These are phyloP conservation scores for Suhomyces guaymorum DNA, from an alignment of 1,139 yeast genomes.

Conservation along the genomic window DNA sequence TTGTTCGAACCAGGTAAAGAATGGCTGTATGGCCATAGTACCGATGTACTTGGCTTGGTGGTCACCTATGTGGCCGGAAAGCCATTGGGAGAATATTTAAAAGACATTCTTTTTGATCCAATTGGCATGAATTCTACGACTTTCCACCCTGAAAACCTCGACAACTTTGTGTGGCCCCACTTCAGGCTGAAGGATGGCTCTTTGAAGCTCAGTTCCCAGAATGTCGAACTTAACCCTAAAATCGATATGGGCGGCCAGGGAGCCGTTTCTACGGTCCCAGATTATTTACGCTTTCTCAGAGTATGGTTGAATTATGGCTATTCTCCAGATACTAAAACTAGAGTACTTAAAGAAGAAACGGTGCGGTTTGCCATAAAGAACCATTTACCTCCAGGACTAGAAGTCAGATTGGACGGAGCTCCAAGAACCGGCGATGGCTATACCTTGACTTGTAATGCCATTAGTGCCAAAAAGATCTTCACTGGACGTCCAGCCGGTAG, in stretches of 20 bases:
- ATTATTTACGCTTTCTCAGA: constrained; percentile 45
- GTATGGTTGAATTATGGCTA: constrained; percentile 48
- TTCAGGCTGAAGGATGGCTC: constrained; percentile 18
- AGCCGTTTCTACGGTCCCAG: constrained; percentile 43
- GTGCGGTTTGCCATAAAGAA: constrained; percentile 35
- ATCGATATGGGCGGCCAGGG: constrained; percentile 56
- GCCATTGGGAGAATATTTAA: constrained; percentile 43
- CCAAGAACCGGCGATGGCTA: constrained; percentile 14
- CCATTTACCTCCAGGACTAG: constrained; percentile 34
- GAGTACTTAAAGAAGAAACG: constrained; percentile 33
- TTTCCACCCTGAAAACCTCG: constrained; percentile 31
- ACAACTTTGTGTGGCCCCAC: constrained; percentile 30
- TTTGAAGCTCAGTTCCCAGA: not conserved
- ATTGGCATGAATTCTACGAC: constrained; percentile 44
- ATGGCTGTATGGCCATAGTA: constrained; percentile 53
- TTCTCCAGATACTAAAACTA: constrained; percentile 39
- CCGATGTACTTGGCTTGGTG: constrained; percentile 56
- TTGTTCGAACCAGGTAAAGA: constrained; percentile 53
- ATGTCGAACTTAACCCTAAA: constrained; percentile 24
- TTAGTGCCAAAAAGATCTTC: constrained; percentile 23
- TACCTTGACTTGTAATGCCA: constrained; percentile 19
- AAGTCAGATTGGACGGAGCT: constrained; percentile 14
- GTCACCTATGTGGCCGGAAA: constrained; percentile 46
- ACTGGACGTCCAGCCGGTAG: constrained; percentile 45
- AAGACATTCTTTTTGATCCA: constrained; percentile 44